These are phyloP conservation scores for Fusarium pseudonygamai DNA, from an alignment of 2,329 filamentous ascomycete species.

Conservation along the genomic window DNA sequence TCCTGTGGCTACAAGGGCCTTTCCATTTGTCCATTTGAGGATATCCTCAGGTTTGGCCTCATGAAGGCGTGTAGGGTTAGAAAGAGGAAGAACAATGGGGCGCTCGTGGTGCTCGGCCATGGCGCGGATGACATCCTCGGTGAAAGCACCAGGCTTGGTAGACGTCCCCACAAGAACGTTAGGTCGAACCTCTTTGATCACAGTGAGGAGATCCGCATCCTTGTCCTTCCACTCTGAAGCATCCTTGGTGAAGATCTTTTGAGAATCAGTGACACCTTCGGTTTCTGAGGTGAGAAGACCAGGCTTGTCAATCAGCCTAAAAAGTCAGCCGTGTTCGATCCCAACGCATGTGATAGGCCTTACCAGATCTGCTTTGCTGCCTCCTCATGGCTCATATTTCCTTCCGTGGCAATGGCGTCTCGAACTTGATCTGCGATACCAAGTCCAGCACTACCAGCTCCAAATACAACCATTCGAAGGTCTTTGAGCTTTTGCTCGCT, in stretches of 20 bases:
- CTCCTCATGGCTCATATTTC: conserved; percentile 74
- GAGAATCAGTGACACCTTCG: conserved; percentile 69
- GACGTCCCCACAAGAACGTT: conserved; percentile 88
- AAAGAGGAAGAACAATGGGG: conserved; percentile 83
- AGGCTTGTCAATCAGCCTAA: conserved; percentile 83
- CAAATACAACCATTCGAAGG: conserved; percentile 78
- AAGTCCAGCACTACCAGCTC: conserved; percentile 82
- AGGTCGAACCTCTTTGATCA: conserved; percentile 77
- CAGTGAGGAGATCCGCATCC: conserved; percentile 67
- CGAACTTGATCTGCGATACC: conserved; percentile 88
- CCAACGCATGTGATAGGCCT: conserved; percentile 15
- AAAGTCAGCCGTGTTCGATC: not conserved
- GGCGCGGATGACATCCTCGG: conserved; percentile 74
- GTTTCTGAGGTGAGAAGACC: conserved; percentile 75
- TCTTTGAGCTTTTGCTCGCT: conserved; percentile 73
- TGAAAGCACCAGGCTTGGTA: conserved; percentile 80
- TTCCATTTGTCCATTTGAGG: conserved; percentile 79
- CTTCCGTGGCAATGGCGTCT: conserved; percentile 79
- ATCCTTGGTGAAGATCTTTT: conserved; percentile 72
- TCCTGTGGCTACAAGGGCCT: conserved; percentile 82
- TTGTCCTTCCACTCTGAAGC: conserved; percentile 70
- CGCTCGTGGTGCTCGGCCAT: conserved; percentile 79
- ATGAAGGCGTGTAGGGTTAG: conserved; percentile 85
- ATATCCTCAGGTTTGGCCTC: conserved; percentile 83
- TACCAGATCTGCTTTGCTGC: conserved; percentile 83